Base-by-base conservation (phyloP, 805 yeast genomes). In the Nakazawaea populi region DNA sequence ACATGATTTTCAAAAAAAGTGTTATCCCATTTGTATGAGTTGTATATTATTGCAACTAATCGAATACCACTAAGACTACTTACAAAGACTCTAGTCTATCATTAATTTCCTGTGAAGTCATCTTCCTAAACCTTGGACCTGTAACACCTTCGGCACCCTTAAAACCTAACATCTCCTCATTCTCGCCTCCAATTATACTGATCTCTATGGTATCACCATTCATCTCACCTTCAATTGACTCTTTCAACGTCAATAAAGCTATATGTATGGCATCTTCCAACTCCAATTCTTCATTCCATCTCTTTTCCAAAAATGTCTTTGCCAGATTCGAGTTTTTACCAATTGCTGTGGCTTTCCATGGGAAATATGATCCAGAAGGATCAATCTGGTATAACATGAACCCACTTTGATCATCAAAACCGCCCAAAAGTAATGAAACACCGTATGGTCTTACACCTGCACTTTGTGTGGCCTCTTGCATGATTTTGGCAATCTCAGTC, bases 391-490 rank as follows among this genome's bases (percentile, higher is more conserved):
- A 94, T 54, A 94, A 75, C 64, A 87, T 87, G 68, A 80, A 91
- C 31, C 83, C 83, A 46, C 62, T 68, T 37, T 63, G 61, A 37
- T 85, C 89, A 65, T 94, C 98, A 65, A 89, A 80, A 27, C 99
- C 99, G 8, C 97, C 99, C 18, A 94, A 90, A 51, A 94, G 74
- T 52, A 94, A 73, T 9, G 97, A 89, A 27, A 95, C 97, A 54
- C 99, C 99, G 66, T 83, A 94, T n/a, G 99, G 99, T 66, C 99
- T 82, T 56, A 94, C 96, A 70, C 99, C 99, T 47, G 97, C 99
- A 48, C 90, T 84, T 67, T 94, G 99, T 1, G 98, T 94, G n/a
- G 96, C 91, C 67, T 92, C 97, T 69, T 94, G 99, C 89, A 94
- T 95, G 49, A 90, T 85, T 63, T 87, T 87, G 49, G 99, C 99